Percentiles rank a stretch among this genome's conserved stretches.
Evolutionary conservation across 2,329 filamentous ascomycete species (phyloP).

Genomic region (Xylaria polymorpha): DNA sequence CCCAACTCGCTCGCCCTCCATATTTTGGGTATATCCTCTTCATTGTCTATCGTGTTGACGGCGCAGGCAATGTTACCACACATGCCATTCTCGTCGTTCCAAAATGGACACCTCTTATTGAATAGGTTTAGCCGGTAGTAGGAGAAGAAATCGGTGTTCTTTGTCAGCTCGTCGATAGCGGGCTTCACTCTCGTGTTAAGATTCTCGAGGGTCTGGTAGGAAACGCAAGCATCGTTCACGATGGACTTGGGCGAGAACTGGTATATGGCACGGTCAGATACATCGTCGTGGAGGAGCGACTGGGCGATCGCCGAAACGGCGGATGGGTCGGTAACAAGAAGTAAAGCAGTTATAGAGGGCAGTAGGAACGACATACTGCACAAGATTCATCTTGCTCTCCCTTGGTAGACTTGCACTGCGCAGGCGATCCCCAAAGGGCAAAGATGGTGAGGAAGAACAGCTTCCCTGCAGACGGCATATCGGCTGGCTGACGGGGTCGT

Average conservation of each 20-base stretch:
- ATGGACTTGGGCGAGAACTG: conserved; percentile 90
- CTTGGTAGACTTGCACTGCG: conserved; percentile 56
- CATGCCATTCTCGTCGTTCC: conserved; percentile 91
- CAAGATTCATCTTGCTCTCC: conserved; percentile 59
- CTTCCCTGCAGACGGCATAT: conserved; percentile 65
- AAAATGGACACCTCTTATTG: conserved; percentile 95
- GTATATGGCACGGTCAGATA: conserved; percentile 55
- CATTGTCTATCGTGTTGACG: conserved; percentile 93
- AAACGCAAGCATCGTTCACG: conserved; percentile 93
- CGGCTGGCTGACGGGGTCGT: conserved; percentile 41
- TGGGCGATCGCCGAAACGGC: conserved; percentile 39
- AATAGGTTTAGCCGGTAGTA: conserved; percentile 96
- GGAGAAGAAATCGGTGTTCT: conserved; percentile 95
- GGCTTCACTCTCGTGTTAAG: conserved; percentile 83
- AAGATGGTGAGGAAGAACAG: conserved; percentile 68
- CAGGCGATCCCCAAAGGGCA: conserved; percentile 63
- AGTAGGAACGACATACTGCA: conserved; percentile 59
- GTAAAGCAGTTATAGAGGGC: conserved; percentile 40
- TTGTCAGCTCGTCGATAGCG: conserved; percentile 81
- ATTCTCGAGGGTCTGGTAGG: conserved; percentile 87
- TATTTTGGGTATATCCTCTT: conserved; percentile 90
- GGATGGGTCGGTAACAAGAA: conserved; percentile 42
- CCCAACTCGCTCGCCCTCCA: conserved; percentile 94
- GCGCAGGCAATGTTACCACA: conserved; percentile 98
- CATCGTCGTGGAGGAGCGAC: conserved; percentile 41